Percentiles rank a stretch among this genome's conserved stretches.
Evolutionary conservation across 1,284 basidiomycete genomes (phyloP).

Genomic region (Leccinum fuscescens): DNA sequence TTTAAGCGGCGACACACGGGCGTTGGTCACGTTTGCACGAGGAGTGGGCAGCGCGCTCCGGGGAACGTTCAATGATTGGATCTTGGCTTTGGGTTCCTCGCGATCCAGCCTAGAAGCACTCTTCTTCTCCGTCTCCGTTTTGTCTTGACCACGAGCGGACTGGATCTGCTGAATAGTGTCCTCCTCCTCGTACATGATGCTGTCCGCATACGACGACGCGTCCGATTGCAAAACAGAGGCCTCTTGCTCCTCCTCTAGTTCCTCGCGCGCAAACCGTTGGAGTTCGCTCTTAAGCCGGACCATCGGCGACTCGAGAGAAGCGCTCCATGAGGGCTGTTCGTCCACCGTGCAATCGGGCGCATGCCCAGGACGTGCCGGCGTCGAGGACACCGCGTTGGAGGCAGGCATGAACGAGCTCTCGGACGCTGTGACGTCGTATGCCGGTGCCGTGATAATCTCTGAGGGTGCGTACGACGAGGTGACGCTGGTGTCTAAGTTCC

Average conservation of each 20-base stretch:
- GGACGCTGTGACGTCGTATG: slow-evolving; percentile 41
- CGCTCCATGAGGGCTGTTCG: slow-evolving; percentile 60
- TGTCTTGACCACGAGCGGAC: slow-evolving; percentile 41
- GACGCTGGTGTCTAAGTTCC: neutral
- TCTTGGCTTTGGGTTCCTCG: slow-evolving; percentile 50
- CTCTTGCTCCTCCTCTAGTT: slow-evolving; percentile 6
- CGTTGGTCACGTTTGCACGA: slow-evolving; percentile 40
- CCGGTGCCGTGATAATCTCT: neutral
- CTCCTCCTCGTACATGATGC: slow-evolving; percentile 36
- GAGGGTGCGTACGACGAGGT: neutral
- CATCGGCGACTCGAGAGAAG: slow-evolving; percentile 74
- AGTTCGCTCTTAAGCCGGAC: slow-evolving; percentile 70
- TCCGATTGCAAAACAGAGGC: slow-evolving; percentile 18
- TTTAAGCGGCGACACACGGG: slow-evolving; percentile 38
- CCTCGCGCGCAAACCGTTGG: slow-evolving; percentile 49
- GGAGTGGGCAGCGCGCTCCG: slow-evolving; percentile 32
- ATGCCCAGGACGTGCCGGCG: slow-evolving; percentile 54
- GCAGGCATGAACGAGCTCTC: slow-evolving; percentile 67
- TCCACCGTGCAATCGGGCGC: slow-evolving; percentile 40
- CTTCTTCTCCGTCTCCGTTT: slow-evolving; percentile 46
- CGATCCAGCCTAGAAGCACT: slow-evolving; percentile 42
- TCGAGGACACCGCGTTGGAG: slow-evolving; percentile 69
- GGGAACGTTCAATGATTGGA: slow-evolving; percentile 35
- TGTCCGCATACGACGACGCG: slow-evolving; percentile 20
- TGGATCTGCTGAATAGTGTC: slow-evolving; percentile 31